Conservation (phyloP, 306 rosid genomes). For the Abrus precatorius region DNA sequence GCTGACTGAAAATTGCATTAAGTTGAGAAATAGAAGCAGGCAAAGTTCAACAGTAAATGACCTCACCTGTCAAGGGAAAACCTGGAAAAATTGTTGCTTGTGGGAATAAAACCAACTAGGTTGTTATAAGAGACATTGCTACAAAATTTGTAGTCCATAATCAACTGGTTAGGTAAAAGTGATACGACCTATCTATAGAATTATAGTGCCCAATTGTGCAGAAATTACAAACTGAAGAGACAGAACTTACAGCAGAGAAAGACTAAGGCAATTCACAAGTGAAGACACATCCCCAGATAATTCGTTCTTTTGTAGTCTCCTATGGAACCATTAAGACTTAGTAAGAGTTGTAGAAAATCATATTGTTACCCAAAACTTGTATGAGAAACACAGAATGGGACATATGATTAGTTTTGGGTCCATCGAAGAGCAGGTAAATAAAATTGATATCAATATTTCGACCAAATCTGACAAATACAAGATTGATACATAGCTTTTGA, state of each 20-base stretch:
- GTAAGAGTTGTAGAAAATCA: background rate
- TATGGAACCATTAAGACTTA: constrained; percentile 37
- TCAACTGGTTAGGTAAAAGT: background rate
- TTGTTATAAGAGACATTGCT: constrained; percentile 86
- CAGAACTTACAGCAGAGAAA: constrained; percentile 64
- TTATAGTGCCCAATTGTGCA: background rate
- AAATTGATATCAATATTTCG: background rate
- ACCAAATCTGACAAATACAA: background rate
- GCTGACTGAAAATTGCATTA: constrained; percentile 9
- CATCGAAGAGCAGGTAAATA: constrained; percentile 20
- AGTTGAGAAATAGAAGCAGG: background rate
- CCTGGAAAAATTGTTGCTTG: constrained; percentile 78
- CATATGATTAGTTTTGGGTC: background rate
- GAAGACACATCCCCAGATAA: constrained; percentile 72
- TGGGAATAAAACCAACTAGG: constrained; percentile 76
- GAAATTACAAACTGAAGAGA: background rate
- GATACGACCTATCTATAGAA: background rate
- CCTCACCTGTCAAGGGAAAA: constrained; percentile 80
- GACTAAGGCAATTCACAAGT: constrained; percentile 72
- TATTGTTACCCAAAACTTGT: background rate
- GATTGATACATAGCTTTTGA: background rate
- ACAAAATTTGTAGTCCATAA: constrained; percentile 36
- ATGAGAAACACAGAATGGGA: background rate
- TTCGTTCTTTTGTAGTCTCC: constrained; percentile 81
- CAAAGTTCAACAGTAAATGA: background rate